These are phyloP conservation scores for Dactylorhiza incarnata DNA, from an alignment of 106 monocot genomes.

Conservation along the genomic window DNA sequence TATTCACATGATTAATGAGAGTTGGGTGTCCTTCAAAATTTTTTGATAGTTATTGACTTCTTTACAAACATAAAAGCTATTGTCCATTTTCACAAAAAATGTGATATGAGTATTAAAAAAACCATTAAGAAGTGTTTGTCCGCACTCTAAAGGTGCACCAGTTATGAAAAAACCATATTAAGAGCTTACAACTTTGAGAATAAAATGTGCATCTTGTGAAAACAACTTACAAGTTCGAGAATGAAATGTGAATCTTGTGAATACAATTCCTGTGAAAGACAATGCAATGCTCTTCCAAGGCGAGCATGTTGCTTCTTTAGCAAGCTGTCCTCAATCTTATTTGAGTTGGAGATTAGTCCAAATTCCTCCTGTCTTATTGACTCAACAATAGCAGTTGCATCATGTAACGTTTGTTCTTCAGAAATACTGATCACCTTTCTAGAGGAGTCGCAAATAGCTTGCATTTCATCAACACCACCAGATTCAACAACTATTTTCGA, in stretches of 20 bases:
- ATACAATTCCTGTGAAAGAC: conserved; percentile 92
- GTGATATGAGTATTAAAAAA: not conserved
- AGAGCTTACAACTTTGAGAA: conserved; percentile 59
- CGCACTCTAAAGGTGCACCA: not conserved
- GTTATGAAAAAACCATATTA: not conserved
- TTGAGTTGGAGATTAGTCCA: conserved; percentile 60
- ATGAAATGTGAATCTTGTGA: conserved; percentile 99
- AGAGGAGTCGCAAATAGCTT: conserved; percentile 10
- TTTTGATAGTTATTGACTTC: no score
- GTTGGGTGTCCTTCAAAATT: no score
- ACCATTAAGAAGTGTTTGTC: not conserved
- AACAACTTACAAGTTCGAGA: conserved; percentile 94
- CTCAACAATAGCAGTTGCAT: conserved; percentile 59
- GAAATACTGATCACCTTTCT: not conserved
- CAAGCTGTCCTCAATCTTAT: conserved; percentile 39
- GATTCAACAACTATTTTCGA: not conserved
- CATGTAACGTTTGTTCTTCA: conserved; percentile 22
- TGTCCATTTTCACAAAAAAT: no score
- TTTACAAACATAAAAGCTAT: no score
- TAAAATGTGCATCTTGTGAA: conserved; percentile 98
- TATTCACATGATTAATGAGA: no score
- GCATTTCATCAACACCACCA: conserved; percentile 10
- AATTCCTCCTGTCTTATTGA: conserved; percentile 88
- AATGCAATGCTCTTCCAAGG: conserved; percentile 92
- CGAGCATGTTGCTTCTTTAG: conserved; percentile 95